Percentiles rank a stretch among this genome's conserved stretches.
Conservation (phyloP, 306 rosid genomes). For the Vigna trinervia region DNA sequence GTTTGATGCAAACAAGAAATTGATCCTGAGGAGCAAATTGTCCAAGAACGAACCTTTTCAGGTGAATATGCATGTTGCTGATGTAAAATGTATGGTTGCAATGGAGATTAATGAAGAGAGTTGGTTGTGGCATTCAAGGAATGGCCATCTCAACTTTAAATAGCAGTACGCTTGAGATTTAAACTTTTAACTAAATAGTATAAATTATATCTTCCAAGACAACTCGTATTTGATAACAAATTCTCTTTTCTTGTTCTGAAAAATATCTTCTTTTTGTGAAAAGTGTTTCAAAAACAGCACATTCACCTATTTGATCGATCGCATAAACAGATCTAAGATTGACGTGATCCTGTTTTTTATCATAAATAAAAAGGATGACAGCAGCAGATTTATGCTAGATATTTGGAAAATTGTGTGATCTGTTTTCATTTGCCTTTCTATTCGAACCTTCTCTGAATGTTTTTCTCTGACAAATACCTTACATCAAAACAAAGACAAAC, state of each 20-base stretch:
- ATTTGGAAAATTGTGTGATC: neutral
- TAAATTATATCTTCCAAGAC: neutral
- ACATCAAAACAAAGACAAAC: neutral
- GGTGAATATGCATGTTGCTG: too few relatives aligned
- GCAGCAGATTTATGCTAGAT: neutral
- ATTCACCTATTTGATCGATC: neutral
- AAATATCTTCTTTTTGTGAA: neutral
- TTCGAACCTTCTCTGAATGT: neutral
- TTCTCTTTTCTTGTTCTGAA: neutral
- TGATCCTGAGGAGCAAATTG: too few relatives aligned
- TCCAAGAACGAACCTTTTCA: too few relatives aligned
- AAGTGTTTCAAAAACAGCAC: neutral
- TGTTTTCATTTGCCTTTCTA: neutral
- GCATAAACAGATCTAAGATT: neutral
- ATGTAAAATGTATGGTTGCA: too few relatives aligned
- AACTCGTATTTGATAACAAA: neutral
- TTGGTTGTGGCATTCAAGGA: too few relatives aligned
- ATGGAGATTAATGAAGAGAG: too few relatives aligned
- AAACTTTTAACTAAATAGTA: neutral
- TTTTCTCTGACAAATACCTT: neutral
- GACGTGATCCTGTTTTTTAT: neutral
- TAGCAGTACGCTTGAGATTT: neutral
- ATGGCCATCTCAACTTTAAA: neutral
- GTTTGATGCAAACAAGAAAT: too few relatives aligned
- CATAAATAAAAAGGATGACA: neutral